A percentile compares a stretch with the other conserved stretches of the same genome.
Conservation (phyloP, 1,284 basidiomycete genomes). For the Blastosporella zonata region DNA sequence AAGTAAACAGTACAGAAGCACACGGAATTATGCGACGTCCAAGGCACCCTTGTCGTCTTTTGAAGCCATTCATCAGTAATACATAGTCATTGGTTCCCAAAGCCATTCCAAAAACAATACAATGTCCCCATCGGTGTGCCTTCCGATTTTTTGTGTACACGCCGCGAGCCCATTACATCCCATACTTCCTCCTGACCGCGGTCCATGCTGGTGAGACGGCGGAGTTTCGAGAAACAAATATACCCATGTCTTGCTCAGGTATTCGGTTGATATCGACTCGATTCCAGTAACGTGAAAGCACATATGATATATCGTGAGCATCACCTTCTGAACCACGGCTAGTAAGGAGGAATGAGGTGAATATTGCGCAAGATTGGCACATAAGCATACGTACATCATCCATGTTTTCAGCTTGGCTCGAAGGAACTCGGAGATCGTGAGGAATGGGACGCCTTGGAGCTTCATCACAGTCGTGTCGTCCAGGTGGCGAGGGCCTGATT, state of each 20-base stretch:
- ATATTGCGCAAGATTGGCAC: constrained; percentile 11
- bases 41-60: constrained; percentile 8
- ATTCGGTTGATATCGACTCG: constrained; percentile 77
- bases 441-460: constrained; percentile 67
- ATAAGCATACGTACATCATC: constrained; percentile 56
- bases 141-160: neutral
- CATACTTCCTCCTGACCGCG: constrained; percentile 69
- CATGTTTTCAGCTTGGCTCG: constrained; percentile 75
- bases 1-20: constrained; percentile 5
- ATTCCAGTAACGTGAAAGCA: constrained; percentile 70
- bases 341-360: constrained; percentile 19
- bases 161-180: constrained; percentile 33
- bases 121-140: neutral
- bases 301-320: constrained; percentile 68
- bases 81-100: neutral
- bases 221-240: constrained; percentile 56
- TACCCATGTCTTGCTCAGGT: constrained; percentile 75
- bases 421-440: constrained; percentile 76
- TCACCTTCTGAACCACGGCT: constrained; percentile 67
- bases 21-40: constrained; percentile 9
- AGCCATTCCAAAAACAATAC: neutral
- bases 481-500: constrained; percentile 71
- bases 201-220: constrained; percentile 63
- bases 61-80: constrained; percentile 4
- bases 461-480: constrained; percentile 62